phyloP scores from a whole-genome alignment of 306 rosid species.

The Acacia crassicarpa region DNA sequence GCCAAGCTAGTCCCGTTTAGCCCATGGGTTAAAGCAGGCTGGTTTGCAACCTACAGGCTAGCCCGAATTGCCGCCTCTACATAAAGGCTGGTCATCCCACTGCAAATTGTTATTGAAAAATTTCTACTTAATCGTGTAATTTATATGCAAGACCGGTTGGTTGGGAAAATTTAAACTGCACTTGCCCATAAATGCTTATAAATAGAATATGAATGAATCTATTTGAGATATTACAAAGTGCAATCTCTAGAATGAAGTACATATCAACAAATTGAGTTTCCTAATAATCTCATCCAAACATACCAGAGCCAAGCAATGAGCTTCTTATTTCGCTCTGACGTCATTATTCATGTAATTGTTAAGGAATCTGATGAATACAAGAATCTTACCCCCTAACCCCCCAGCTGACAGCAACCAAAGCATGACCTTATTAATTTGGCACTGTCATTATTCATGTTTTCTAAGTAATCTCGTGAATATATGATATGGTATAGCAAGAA shows the following conservation, averaged over 20 bases:
- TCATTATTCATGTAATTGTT: constrained; percentile 15
- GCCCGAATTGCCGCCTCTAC: too few relatives aligned
- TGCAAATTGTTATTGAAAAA: neutral
- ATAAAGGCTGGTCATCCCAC: too few relatives aligned
- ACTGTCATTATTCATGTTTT: neutral
- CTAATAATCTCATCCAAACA: neutral
- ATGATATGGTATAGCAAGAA: constrained; percentile 20
- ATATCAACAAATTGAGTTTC: neutral
- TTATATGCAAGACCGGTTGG: constrained; percentile 1
- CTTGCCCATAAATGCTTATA: neutral
- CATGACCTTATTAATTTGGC: neutral
- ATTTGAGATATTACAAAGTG: constrained; percentile 13
- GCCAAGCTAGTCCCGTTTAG: too few relatives aligned
- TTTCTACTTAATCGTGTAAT: constrained; percentile 3
- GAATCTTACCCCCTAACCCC: neutral
- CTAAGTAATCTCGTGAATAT: constrained; percentile 8
- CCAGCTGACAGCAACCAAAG: neutral
- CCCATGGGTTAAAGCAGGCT: too few relatives aligned
- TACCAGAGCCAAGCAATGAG: neutral
- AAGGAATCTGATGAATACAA: constrained; percentile 25
- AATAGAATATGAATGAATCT: neutral
- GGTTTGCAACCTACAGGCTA: too few relatives aligned
- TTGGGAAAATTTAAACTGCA: constrained; percentile 16
- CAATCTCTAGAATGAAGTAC: constrained; percentile 1
- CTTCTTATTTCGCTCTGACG: constrained; percentile 22